Conservation (phyloP, 2,329 filamentous ascomycete species). For the Pezicula radicicola region DNA sequence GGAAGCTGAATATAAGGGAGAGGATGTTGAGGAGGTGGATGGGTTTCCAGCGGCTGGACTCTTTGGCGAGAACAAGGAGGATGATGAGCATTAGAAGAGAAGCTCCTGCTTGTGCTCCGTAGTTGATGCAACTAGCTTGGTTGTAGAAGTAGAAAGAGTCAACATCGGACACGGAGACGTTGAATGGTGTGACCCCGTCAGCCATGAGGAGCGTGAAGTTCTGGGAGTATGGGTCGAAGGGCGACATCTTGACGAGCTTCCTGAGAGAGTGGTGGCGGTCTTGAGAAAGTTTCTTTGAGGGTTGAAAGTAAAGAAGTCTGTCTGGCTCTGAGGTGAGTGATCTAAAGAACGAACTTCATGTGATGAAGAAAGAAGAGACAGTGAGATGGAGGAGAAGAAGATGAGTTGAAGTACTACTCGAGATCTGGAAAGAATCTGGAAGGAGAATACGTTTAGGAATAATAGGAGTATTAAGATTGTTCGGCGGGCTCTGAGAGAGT, state of each 20-base stretch:
- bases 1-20: constrained; percentile 51
- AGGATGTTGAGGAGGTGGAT: constrained; percentile 59
- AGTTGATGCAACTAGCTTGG: constrained; percentile 50
- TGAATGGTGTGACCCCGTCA: constrained; percentile 38
- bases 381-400: neutral
- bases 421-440: neutral
- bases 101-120: constrained; percentile 57
- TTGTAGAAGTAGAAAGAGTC: constrained; percentile 44
- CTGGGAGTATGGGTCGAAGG: constrained; percentile 50
- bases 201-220: constrained; percentile 41
- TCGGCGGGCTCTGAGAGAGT: neutral
- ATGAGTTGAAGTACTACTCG: neutral
- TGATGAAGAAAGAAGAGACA: neutral
- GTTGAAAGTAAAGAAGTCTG: too few species aligned
- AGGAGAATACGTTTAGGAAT: neutral
- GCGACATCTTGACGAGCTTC: constrained; percentile 11
- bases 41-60: constrained; percentile 52
- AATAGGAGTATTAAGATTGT: neutral
- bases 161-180: constrained; percentile 38
- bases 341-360: neutral
- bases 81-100: constrained; percentile 53
- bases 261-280: neutral
- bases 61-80: constrained; percentile 54
- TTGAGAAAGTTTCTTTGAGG: neutral
- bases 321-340: neutral